phyloP scores from a whole-genome alignment of 179 eudicot genomes.

The Actinidia arguta region DNA sequence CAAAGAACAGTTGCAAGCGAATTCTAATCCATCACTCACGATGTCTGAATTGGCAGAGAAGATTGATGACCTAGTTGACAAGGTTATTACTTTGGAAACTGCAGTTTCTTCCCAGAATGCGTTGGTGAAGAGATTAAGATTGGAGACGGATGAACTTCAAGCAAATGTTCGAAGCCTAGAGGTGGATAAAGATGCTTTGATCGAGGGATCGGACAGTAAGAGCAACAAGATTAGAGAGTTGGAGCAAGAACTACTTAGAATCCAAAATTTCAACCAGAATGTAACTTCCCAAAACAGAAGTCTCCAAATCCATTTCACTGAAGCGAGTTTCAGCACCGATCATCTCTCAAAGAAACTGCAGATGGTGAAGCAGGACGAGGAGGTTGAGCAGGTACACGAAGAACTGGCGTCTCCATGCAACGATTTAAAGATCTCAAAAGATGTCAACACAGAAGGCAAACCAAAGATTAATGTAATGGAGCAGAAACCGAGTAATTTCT shows the following conservation, averaged over 20 bases:
- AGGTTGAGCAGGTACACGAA: slow-evolving; percentile 27
- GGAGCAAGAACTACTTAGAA: slow-evolving; percentile 62
- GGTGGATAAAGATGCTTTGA: slow-evolving; percentile 48
- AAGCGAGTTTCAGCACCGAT: slow-evolving; percentile 59
- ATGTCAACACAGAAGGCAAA: background rate
- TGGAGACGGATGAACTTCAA: slow-evolving; percentile 63
- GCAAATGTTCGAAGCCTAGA: slow-evolving; percentile 55
- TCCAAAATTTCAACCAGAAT: slow-evolving; percentile 51
- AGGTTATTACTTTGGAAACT: slow-evolving; percentile 64
- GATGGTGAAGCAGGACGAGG: slow-evolving; percentile 62
- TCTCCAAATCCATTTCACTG: slow-evolving; percentile 49
- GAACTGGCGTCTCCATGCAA: background rate
- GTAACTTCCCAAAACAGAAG: slow-evolving; percentile 43
- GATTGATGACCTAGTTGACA: slow-evolving; percentile 81
- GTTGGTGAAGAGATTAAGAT: slow-evolving; percentile 59
- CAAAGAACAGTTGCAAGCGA: slow-evolving; percentile 46
- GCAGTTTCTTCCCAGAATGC: slow-evolving; percentile 74
- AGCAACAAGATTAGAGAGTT: slow-evolving; percentile 52
- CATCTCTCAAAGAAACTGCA: slow-evolving; percentile 62
- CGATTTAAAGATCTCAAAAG: background rate
- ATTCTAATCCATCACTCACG: slow-evolving; percentile 45
- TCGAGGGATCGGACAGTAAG: slow-evolving; percentile 34
- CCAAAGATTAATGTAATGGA: background rate
- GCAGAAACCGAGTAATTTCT: background rate
- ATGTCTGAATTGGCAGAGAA: slow-evolving; percentile 85